Evolutionary conservation across 768 basidiomycete species (phyloP).

Genomic region (Crassisporium funariophilum): DNA sequence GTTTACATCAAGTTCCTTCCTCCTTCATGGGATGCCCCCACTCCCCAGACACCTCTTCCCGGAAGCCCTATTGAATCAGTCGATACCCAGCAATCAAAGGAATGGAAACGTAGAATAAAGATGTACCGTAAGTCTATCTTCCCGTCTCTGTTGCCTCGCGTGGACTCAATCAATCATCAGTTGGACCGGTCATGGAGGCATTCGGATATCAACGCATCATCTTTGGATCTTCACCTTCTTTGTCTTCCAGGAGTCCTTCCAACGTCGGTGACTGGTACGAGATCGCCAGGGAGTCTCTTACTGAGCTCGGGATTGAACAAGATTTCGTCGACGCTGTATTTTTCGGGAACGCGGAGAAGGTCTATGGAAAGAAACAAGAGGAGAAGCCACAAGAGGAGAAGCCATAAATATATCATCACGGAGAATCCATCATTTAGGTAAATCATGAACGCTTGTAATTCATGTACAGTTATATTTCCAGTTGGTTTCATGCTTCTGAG

Average conservation of each 20-base stretch:
- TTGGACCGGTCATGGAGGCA: conserved; percentile 81
- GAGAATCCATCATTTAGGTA: no score
- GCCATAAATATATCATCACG: no score
- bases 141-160: neutral
- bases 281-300: conserved; percentile 74
- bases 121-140: conserved; percentile 71
- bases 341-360: conserved; percentile 47
- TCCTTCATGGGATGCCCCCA: conserved; percentile 69
- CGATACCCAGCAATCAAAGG: conserved; percentile 55
- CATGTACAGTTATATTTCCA: no score
- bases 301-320: conserved; percentile 80
- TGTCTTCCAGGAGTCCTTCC: conserved; percentile 46
- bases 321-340: conserved; percentile 78
- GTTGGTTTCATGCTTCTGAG: no score
- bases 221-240: conserved; percentile 75
- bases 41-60: conserved; percentile 46
- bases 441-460: neutral
- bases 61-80: conserved; percentile 37
- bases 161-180: conserved; percentile 36
- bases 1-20: conserved; percentile 76
- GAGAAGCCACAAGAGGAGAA: neutral
- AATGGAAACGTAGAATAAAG: conserved; percentile 76
- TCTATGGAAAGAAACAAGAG: conserved; percentile 37
- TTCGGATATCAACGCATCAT: conserved; percentile 84
- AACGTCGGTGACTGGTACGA: conserved; percentile 77